These are phyloP conservation scores for Metarhizium guizhouense DNA, from an alignment of 2,329 filamentous ascomycete genomes.

Conservation along the genomic window DNA sequence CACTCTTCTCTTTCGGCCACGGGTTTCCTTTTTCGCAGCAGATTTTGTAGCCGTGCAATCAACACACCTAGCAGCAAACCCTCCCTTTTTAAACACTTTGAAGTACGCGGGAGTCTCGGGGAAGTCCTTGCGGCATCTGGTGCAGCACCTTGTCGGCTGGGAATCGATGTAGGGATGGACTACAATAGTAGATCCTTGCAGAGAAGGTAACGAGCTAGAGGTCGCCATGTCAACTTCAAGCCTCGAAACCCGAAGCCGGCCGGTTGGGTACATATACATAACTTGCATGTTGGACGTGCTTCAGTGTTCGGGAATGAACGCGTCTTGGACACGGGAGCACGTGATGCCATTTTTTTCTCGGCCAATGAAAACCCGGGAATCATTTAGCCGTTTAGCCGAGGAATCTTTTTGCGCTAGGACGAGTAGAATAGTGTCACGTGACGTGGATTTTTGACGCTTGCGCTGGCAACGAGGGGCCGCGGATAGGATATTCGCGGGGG, in stretches of 20 bases:
- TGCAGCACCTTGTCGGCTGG: neutral
- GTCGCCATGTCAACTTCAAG: neutral
- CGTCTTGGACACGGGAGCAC: too few relatives aligned
- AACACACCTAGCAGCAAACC: neutral
- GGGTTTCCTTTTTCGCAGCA: neutral
- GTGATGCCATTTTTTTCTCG: too few relatives aligned
- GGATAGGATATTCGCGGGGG: too few relatives aligned
- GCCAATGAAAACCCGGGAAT: too few relatives aligned
- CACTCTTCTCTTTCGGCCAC: neutral
- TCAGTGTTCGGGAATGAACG: too few relatives aligned
- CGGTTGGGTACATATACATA: neutral
- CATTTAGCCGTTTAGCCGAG: too few relatives aligned
- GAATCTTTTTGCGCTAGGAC: too few relatives aligned
- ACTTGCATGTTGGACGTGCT: too few relatives aligned
- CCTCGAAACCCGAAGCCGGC: neutral
- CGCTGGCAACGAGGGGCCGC: too few relatives aligned
- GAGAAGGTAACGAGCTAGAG: neutral
- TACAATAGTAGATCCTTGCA: neutral
- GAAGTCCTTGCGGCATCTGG: neutral
- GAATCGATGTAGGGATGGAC: neutral
- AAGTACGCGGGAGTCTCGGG: neutral
- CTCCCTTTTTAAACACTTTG: neutral
- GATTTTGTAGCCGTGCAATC: neutral
- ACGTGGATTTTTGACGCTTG: too few relatives aligned
- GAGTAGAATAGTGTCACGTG: too few relatives aligned